A percentile compares a stretch with the other conserved stretches of the same genome.
phyloP scores from a whole-genome alignment of 1,139 yeast genomes.

The Hansenula anomala region DNA sequence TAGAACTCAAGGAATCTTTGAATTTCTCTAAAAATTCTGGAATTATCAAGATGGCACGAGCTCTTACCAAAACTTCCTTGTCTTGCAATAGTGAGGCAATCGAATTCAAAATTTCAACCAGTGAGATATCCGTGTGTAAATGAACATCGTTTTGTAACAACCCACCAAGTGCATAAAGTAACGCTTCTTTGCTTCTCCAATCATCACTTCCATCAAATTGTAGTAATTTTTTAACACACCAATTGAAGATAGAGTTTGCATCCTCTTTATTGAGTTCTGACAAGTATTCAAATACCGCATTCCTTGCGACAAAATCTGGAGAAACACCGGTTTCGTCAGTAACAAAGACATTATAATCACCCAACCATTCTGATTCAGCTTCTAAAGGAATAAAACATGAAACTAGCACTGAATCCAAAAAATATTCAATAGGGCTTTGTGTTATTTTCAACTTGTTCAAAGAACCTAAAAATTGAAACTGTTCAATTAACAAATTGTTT shows the following conservation, averaged over 20 bases:
- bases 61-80: constrained; percentile 25
- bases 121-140: neutral
- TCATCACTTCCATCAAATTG: constrained; percentile 8
- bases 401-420: constrained; percentile 8
- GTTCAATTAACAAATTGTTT: constrained; percentile 27
- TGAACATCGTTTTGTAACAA: constrained; percentile 5
- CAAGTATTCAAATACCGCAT: constrained; percentile 46
- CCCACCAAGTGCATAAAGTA: constrained; percentile 24
- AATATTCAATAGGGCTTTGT: constrained; percentile 2
- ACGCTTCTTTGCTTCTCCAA: constrained; percentile 28
- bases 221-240: constrained; percentile 1
- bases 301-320: constrained; percentile 44
- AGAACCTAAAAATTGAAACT: constrained; percentile 25
- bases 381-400: constrained; percentile 16
- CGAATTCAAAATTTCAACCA: constrained; percentile 8
- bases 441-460: constrained; percentile 15
- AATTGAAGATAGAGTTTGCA: constrained; percentile 18
- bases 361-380: constrained; percentile 32
- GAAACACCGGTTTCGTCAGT: constrained; percentile 68
- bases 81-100: constrained; percentile 9
- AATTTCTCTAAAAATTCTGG: constrained; percentile 58
- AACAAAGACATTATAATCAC: constrained; percentile 65
- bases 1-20: constrained; percentile 29
- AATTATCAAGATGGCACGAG: constrained; percentile 43
- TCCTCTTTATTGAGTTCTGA: constrained; percentile 39